phyloP scores from a whole-genome alignment of 805 yeast species.

The Ogataea philodendri region DNA sequence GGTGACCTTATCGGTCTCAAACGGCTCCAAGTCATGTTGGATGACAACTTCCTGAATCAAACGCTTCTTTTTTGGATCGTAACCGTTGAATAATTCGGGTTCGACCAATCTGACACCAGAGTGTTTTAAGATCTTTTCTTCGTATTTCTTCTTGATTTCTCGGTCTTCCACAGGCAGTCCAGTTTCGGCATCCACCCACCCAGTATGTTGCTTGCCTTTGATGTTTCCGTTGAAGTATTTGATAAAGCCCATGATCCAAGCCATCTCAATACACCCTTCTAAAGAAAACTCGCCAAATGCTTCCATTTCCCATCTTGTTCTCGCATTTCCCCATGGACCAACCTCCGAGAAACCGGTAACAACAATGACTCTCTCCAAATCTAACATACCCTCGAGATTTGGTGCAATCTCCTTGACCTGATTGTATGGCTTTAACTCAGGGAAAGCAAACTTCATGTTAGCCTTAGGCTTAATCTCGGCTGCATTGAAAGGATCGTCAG shows the following conservation, averaged over 20 bases:
- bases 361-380: conserved; percentile 87
- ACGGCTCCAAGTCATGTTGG: conserved; percentile 95
- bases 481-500: conserved; percentile 80
- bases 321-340: conserved; percentile 98
- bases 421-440: conserved; percentile 73
- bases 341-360: conserved; percentile 98
- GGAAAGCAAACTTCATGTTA: conserved; percentile 92
- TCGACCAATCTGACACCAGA: conserved; percentile 96
- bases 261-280: conserved; percentile 98
- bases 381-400: conserved; percentile 85
- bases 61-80: conserved; percentile 91
- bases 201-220: conserved; percentile 88
- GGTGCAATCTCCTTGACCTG: conserved; percentile 68
- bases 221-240: conserved; percentile 90
- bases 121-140: conserved; percentile 82
- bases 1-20: conserved; percentile 91
- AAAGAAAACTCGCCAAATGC: conserved; percentile 89
- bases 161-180: conserved; percentile 90
- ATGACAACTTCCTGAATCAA: conserved; percentile 93
- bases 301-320: conserved; percentile 99
- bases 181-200: conserved; percentile 97
- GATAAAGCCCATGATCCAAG: conserved; percentile 98
- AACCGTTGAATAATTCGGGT: conserved; percentile 91
- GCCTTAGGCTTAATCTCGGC: conserved; percentile 89
- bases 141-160: conserved; percentile 90